Base-by-base conservation (phyloP, 192 early-diverging fungal genomes). In the Thoreauomyces humboldtii region DNA sequence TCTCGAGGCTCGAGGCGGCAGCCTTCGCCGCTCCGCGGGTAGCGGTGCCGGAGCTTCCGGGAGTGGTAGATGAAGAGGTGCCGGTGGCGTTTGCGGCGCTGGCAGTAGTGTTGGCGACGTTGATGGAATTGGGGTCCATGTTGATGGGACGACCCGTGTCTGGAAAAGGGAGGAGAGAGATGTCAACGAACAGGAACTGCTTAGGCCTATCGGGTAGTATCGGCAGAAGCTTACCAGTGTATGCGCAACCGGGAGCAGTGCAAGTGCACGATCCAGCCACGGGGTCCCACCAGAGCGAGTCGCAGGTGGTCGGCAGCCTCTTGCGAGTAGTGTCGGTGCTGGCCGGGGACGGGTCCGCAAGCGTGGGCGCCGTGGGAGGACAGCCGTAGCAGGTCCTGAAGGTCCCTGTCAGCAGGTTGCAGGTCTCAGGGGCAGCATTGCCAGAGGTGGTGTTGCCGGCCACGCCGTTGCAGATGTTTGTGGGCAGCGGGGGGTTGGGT, bases 391-490 rank as follows among this genome's bases (percentile, higher is more conserved):
- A 57, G 1, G 34, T 57, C 29, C 53, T 36, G 37, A 67, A 60
- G 1, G 69, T 12, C 17, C 69, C 65, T 0, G 34, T 44, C 17
- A 37, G 21, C 7, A 64, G 46, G 43, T 42, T 42, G 46, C 69
- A 75, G 17, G 55, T 32, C 47, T 73, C 62, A 27, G 60, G 55
- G 15, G 41, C 42, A 4, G 61, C 64, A 34, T 52, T 35, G 28
- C 61, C 61, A 52, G 61, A 25, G 27, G 55, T 36, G 0, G 47
- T 22, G 25, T 52, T 35, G 24, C 34, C 58, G 7, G 48, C 80
- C 34, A 88, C 65, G 56, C 88, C 88, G 64, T 90, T 89, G 64
- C 88, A 90, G 53, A 90, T 89, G 63, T 79, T 80, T 28, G 81
- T 82, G 29, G 78, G 77, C 27, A 78, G 77, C 1, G 81, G 79